These are phyloP conservation scores for Blechomonas ayalai DNA, from an alignment of 208 protist species.

Conservation along the genomic window DNA sequence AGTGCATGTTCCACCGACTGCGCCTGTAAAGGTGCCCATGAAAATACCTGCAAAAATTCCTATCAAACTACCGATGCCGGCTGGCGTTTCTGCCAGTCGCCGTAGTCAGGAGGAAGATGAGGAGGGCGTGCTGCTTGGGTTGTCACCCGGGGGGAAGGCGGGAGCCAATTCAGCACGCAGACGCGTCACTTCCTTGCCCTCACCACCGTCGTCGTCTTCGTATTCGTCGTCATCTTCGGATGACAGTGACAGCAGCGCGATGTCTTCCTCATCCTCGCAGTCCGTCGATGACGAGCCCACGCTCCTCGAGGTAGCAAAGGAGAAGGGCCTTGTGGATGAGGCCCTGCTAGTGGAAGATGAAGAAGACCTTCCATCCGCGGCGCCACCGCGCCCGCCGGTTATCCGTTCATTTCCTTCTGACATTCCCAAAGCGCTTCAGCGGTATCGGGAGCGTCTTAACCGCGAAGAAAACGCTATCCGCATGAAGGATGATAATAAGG, in stretches of 20 bases:
- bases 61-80: conserved; percentile 20
- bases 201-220: conserved; percentile 19
- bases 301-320: conserved; percentile 46
- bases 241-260: conserved; percentile 7
- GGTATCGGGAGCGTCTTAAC: conserved; percentile 74
- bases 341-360: conserved; percentile 21
- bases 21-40: conserved; percentile 46
- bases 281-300: conserved; percentile 35
- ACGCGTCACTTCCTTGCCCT: conserved; percentile 6
- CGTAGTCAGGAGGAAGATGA: conserved; percentile 17
- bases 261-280: background rate
- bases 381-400: conserved; percentile 66
- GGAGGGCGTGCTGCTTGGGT: conserved; percentile 23
- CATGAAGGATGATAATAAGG: conserved; percentile 90
- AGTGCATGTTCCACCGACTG: conserved; percentile 1
- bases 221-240: conserved; percentile 11
- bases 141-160: conserved; percentile 4
- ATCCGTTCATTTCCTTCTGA: conserved; percentile 66
- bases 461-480: conserved; percentile 70
- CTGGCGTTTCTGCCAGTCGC: conserved; percentile 9
- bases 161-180: conserved; percentile 3
- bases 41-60: conserved; percentile 63
- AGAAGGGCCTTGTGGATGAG: conserved; percentile 43
- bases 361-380: conserved; percentile 28
- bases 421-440: conserved; percentile 48